Percentiles rank a stretch among this genome's conserved stretches.
Conservation (phyloP, 1,139 yeast species). For the Saccharomyces hybrid region DNA sequence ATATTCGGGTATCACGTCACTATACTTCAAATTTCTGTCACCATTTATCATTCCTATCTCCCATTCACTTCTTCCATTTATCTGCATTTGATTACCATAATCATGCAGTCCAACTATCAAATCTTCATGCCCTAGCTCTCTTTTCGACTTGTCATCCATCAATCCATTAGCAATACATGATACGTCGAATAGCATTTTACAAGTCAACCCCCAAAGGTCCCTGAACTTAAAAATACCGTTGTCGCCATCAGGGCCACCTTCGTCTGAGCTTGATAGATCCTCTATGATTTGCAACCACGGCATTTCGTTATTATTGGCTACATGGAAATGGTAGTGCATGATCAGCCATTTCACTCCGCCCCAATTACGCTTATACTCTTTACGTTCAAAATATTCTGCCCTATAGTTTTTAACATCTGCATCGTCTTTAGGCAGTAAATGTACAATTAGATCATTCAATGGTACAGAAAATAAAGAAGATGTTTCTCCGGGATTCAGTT, state of each 20-base stretch:
- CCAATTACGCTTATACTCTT: slow-evolving; percentile 40
- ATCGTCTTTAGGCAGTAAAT: slow-evolving; percentile 17
- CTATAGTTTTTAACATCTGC: slow-evolving; percentile 11
- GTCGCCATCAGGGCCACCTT: slow-evolving; percentile 37
- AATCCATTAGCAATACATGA: slow-evolving; percentile 49
- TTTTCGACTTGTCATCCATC: slow-evolving; percentile 6
- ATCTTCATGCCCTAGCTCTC: slow-evolving; percentile 55
- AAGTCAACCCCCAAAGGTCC: slow-evolving; percentile 89
- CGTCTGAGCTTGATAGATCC: slow-evolving; percentile 48
- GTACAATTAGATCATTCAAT: slow-evolving; percentile 46
- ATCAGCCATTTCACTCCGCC: slow-evolving; percentile 64
- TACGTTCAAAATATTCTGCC: slow-evolving; percentile 34
- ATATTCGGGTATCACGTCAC: slow-evolving; percentile 37
- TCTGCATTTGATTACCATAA: slow-evolving; percentile 42
- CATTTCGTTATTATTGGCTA: slow-evolving; percentile 47
- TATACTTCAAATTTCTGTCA: slow-evolving; percentile 39
- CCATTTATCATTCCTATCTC: slow-evolving; percentile 38
- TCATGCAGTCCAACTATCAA: slow-evolving; percentile 49
- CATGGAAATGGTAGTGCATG: slow-evolving; percentile 55
- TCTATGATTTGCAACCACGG: slow-evolving; percentile 55
- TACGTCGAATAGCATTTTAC: slow-evolving; percentile 72
- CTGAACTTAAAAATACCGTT: slow-evolving; percentile 32
- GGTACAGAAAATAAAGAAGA: slow-evolving; percentile 65
- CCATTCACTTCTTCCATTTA: slow-evolving; percentile 35
- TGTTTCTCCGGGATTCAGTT: slow-evolving; percentile 65